phyloP scores from a whole-genome alignment of 306 rosid species.

The Glycine soja region DNA sequence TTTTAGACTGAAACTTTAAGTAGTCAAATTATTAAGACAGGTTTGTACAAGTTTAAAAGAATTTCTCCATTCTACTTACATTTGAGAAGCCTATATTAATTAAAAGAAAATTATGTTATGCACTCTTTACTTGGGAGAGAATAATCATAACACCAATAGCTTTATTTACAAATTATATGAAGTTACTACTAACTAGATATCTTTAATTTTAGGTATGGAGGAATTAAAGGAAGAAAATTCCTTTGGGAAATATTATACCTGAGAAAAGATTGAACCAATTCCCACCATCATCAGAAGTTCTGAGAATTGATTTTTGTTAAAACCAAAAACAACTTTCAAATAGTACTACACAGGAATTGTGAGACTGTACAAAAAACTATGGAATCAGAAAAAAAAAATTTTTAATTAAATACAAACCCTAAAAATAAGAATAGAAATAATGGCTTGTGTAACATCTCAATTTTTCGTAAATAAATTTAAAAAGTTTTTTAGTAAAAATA shows the following conservation, averaged over 20 bases:
- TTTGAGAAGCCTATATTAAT: not conserved
- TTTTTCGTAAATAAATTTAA: too few species aligned
- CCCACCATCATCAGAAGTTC: constrained; percentile 78
- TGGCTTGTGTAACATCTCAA: too few species aligned
- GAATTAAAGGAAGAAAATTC: not conserved
- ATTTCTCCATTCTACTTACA: not conserved
- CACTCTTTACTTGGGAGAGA: constrained; percentile 12
- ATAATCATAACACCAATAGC: not conserved
- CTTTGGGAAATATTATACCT: constrained; percentile 54
- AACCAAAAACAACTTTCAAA: constrained; percentile 79
- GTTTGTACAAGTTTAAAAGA: not conserved
- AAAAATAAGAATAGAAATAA: not conserved
- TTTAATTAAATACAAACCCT: not conserved
- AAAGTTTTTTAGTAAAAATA: too few species aligned
- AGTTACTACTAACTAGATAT: not conserved
- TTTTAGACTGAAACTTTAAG: not conserved
- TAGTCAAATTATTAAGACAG: not conserved
- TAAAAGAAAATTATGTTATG: not conserved
- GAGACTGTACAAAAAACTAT: constrained; percentile 43
- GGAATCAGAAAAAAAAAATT: constrained; percentile 8
- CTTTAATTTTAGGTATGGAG: not conserved
- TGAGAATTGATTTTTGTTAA: constrained; percentile 78
- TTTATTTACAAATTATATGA: not conserved
- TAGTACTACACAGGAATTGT: constrained; percentile 68
- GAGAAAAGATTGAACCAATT: constrained; percentile 80